Conservation (phyloP, 208 protist species). For the Naegleria fowleri region DNA sequence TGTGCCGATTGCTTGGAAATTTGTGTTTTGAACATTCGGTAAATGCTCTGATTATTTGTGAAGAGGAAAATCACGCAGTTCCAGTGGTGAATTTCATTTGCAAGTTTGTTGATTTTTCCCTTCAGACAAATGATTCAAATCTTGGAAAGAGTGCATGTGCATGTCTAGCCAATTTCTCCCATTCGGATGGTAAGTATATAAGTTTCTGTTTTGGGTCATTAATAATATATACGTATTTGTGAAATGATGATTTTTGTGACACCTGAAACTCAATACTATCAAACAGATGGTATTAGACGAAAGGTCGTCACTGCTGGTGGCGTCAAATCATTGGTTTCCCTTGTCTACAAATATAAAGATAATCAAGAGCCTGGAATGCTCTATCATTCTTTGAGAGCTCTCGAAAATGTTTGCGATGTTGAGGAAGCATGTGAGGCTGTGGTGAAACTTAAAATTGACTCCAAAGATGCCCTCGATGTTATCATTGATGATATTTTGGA, state of each 20-base stretch:
- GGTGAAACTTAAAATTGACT: background rate
- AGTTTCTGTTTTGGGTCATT: no score
- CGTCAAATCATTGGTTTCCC: background rate
- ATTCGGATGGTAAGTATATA: background rate
- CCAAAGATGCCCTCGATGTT: background rate
- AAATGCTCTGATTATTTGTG: background rate
- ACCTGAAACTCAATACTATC: background rate
- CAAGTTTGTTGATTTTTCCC: background rate
- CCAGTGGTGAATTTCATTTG: background rate
- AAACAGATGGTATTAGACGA: background rate
- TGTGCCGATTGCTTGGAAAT: background rate
- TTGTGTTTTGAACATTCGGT: background rate
- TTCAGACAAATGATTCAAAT: background rate
- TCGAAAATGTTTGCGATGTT: background rate
- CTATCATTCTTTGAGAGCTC: background rate
- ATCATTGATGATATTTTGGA: background rate
- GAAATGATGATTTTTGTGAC: background rate
- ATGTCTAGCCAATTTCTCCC: background rate
- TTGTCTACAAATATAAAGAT: background rate
- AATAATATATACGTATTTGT: background rate
- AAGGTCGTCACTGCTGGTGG: background rate
- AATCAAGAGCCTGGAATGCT: background rate
- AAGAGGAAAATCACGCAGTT: background rate
- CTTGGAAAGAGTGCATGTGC: background rate
- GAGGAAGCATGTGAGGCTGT: background rate